phyloP scores from a whole-genome alignment of 116 monocot species.

The Posidonia oceanica region DNA sequence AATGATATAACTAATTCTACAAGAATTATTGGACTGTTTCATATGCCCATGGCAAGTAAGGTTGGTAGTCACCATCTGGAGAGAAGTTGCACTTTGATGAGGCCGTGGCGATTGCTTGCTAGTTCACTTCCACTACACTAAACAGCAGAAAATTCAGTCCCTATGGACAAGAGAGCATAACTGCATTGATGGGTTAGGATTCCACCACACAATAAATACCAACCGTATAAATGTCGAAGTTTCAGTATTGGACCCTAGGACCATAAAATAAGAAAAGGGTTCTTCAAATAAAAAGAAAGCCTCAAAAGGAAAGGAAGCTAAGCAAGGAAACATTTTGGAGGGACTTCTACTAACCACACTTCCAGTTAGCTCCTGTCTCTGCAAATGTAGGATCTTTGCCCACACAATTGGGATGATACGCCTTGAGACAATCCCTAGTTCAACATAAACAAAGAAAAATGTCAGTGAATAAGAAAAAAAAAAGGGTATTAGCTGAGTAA shows the following conservation, averaged over 20 bases:
- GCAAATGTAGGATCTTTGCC: conserved; percentile 49
- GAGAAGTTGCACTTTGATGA: too few species aligned
- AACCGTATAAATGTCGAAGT: not conserved
- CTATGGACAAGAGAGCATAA: too few species aligned
- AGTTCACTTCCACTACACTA: too few species aligned
- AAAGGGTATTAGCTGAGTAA: not conserved
- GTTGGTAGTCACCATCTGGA: too few species aligned
- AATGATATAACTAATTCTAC: too few species aligned
- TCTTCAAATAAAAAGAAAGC: not conserved
- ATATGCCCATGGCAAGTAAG: too few species aligned
- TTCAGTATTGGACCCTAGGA: not conserved
- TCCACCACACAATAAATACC: not conserved
- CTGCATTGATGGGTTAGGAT: too few species aligned
- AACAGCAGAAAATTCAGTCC: too few species aligned
- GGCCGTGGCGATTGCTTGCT: too few species aligned
- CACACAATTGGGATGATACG: conserved; percentile 69
- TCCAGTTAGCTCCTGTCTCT: conserved; percentile 39
- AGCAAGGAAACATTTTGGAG: not conserved
- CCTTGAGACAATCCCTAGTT: conserved; percentile 73
- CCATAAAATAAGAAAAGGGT: not conserved
- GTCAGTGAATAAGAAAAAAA: conserved; percentile 1
- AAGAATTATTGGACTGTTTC: too few species aligned
- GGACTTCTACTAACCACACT: conserved; percentile 38
- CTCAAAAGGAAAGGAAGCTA: not conserved
- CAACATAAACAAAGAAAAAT: not conserved